phyloP scores from a whole-genome alignment of 306 rosid species.

The Trifolium pratense region DNA sequence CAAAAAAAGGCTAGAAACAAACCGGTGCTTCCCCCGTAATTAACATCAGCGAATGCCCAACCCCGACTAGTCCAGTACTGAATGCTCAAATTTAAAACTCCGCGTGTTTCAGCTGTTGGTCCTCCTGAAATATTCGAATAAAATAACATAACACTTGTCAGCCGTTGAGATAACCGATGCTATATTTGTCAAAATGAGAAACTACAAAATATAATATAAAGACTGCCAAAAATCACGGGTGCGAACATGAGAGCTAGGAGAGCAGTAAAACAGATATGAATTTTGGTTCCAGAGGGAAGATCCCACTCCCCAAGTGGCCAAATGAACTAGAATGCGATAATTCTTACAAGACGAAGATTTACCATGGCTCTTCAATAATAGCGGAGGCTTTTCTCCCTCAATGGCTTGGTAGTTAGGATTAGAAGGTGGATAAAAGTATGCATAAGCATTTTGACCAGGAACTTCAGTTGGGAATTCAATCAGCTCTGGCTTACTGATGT shows the following conservation, averaged over 20 bases:
- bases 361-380: conserved; percentile 91
- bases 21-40: conserved; percentile 99
- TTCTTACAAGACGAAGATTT: conserved; percentile 32
- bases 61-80: conserved; percentile 98
- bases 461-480: conserved; percentile 94
- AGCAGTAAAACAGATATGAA: no score
- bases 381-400: conserved; percentile 84
- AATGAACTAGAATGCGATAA: not conserved
- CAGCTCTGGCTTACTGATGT: conserved; percentile 79
- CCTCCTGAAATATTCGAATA: conserved; percentile 74
- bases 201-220: no score
- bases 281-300: no score
- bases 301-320: no score
- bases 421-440: conserved; percentile 84
- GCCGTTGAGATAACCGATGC: no score
- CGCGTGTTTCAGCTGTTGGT: conserved; percentile 83
- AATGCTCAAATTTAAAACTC: conserved; percentile 68
- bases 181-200: no score
- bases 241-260: no score
- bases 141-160: not conserved
- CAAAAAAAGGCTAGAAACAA: conserved; percentile 46
- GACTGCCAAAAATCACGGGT: no score
- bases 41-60: conserved; percentile 90
- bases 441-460: conserved; percentile 89
- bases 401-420: conserved; percentile 68